These are phyloP conservation scores for Lepidium didymum DNA, from an alignment of 345 rosid species.

Conservation along the genomic window DNA sequence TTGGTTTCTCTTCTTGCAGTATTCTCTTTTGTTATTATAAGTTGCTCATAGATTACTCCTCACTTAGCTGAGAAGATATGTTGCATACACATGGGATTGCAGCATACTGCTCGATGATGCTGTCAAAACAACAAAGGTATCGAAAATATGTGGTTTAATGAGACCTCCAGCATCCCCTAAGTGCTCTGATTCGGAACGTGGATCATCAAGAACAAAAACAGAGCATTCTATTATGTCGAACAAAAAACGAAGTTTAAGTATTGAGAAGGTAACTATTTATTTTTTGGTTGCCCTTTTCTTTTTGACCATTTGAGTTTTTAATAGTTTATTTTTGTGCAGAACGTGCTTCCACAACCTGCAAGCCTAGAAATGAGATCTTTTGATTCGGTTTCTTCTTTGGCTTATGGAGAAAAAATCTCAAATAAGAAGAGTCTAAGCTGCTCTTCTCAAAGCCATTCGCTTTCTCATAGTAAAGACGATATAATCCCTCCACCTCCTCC, in stretches of 20 bases:
- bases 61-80: conserved; percentile 81
- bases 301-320: neutral
- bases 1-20: neutral
- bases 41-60: conserved; percentile 12
- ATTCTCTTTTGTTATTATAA: neutral
- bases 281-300: neutral
- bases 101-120: conserved; percentile 43
- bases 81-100: conserved; percentile 76
- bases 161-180: conserved; percentile 32
- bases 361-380: conserved; percentile 32
- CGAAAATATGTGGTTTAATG: conserved; percentile 32
- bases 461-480: conserved; percentile 7
- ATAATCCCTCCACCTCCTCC: conserved; percentile 53
- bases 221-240: conserved; percentile 26
- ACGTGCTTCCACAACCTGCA: conserved; percentile 18
- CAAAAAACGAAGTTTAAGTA: conserved; percentile 35
- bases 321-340: conserved; percentile 27
- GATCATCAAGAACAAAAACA: conserved; percentile 32
- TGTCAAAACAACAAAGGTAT: conserved; percentile 9
- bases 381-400: conserved; percentile 22
- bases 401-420: conserved; percentile 24
- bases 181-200: conserved; percentile 29
- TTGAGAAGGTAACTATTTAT: conserved; percentile 46
- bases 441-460: conserved; percentile 3
- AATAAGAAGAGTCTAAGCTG: neutral